Percentiles rank a stretch among this genome's conserved stretches.
phyloP scores from a whole-genome alignment of 306 rosid genomes.

The Castanea crenata region DNA sequence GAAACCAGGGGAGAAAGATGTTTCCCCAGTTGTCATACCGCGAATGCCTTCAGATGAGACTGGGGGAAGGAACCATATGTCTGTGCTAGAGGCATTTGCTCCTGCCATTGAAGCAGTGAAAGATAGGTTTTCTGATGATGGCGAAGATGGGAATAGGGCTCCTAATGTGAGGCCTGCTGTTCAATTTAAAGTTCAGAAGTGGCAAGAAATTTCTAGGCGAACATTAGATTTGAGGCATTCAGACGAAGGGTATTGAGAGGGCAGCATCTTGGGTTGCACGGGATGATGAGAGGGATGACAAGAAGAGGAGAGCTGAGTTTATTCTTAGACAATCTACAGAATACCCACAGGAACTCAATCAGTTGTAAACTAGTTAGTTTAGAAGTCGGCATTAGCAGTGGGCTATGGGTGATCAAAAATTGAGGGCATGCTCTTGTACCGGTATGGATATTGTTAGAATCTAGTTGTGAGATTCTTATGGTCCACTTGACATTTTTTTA shows the following conservation, averaged over 20 bases:
- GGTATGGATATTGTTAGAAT: slow-evolving; percentile 35
- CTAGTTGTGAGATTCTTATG: slow-evolving; percentile 35
- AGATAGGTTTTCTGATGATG: slow-evolving; percentile 51
- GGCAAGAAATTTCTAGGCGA: slow-evolving; percentile 80
- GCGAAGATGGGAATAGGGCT: slow-evolving; percentile 45
- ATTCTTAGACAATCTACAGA: slow-evolving; percentile 82
- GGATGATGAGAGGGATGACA: slow-evolving; percentile 87
- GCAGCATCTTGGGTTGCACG: slow-evolving; percentile 41
- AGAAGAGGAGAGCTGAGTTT: slow-evolving; percentile 87
- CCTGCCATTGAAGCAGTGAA: slow-evolving; percentile 79
- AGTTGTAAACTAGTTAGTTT: slow-evolving; percentile 56
- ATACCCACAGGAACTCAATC: slow-evolving; percentile 81
- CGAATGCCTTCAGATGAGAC: slow-evolving; percentile 26
- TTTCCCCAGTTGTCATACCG: slow-evolving; percentile 40
- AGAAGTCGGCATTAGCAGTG: slow-evolving; percentile 19
- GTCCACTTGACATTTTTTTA: slow-evolving; percentile 38
- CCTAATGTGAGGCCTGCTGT: slow-evolving; percentile 62
- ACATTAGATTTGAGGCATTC: slow-evolving; percentile 62
- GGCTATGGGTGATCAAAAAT: slow-evolving; percentile 19
- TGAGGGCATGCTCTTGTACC: slow-evolving; percentile 33
- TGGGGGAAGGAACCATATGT: slow-evolving; percentile 39
- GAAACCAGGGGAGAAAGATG: slow-evolving; percentile 38
- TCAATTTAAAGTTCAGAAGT: slow-evolving; percentile 66
- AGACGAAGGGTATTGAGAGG: slow-evolving; percentile 56
- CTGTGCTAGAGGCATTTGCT: slow-evolving; percentile 79